Conservation (phyloP, 129 eudicot species). For the Calendula officinalis region DNA sequence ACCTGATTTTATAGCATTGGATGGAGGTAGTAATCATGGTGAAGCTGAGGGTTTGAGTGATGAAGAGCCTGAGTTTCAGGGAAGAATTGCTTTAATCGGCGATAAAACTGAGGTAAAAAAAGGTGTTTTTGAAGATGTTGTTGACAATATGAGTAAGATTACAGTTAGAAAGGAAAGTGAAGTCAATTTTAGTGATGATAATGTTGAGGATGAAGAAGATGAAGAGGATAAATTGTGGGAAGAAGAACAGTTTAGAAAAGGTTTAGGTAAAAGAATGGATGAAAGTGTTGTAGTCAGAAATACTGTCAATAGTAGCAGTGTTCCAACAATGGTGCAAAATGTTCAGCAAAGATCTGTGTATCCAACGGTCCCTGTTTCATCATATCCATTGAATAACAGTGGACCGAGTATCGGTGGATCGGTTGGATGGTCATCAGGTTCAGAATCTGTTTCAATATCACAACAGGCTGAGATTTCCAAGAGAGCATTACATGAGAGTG, state of each 20-base stretch:
- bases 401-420: conserved; percentile 67
- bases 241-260: conserved; percentile 92
- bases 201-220: conserved; percentile 55
- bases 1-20: conserved; percentile 74
- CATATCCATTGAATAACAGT: conserved; percentile 41
- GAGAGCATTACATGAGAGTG: conserved; percentile 70
- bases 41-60: conserved; percentile 93
- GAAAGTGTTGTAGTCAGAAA: conserved; percentile 49
- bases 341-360: conserved; percentile 38
- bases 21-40: conserved; percentile 91
- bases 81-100: conserved; percentile 81
- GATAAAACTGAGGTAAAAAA: conserved; percentile 53
- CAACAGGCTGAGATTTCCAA: conserved; percentile 82
- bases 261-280: conserved; percentile 78
- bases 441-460: conserved; percentile 50
- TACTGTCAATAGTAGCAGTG: conserved; percentile 34
- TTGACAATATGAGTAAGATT: conserved; percentile 29
- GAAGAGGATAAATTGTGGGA: conserved; percentile 98
- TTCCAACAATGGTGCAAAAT: conserved; percentile 31
- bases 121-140: conserved; percentile 84
- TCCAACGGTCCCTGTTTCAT: conserved; percentile 26
- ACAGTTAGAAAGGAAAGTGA: conserved; percentile 30
- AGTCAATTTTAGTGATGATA: conserved; percentile 27
- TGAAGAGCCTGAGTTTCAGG: conserved; percentile 89
- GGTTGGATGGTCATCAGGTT: conserved; percentile 44